Percentiles rank a stretch among this genome's conserved stretches.
Conservation (phyloP, 106 monocot species). For the Agapanthus africanus region DNA sequence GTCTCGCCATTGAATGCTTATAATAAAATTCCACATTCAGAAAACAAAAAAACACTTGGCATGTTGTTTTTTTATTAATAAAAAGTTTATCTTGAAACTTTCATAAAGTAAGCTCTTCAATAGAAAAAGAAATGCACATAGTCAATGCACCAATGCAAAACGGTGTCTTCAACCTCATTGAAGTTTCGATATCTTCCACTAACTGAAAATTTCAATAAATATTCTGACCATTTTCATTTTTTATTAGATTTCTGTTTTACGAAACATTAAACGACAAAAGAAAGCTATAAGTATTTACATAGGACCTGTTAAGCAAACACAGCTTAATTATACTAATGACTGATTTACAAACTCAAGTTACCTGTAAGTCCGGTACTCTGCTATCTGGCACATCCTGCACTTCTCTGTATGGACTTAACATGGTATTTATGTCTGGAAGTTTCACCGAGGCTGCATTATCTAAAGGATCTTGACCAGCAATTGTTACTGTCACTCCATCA, state of each 20-base stretch:
- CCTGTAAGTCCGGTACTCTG: slow-evolving; percentile 14
- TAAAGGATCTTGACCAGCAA: too few relatives aligned
- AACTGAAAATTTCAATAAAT: background rate
- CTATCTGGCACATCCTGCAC: slow-evolving; percentile 4
- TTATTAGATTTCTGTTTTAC: background rate
- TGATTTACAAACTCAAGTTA: slow-evolving; percentile 9
- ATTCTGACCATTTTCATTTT: background rate
- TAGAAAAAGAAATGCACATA: background rate
- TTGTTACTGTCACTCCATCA: too few relatives aligned
- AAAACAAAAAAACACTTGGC: background rate
- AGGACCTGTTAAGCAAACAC: background rate
- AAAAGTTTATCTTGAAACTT: background rate
- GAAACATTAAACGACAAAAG: background rate
- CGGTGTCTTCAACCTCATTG: background rate
- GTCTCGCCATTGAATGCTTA: background rate
- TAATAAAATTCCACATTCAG: too few relatives aligned
- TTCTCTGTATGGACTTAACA: slow-evolving; percentile 12
- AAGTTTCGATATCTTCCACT: background rate
- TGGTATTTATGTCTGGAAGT: background rate
- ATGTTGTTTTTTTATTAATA: background rate
- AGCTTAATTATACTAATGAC: background rate
- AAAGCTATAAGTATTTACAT: background rate
- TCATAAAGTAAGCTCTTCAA: background rate
- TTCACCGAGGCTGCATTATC: background rate
- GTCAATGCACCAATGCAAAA: background rate